phyloP scores from a whole-genome alignment of 2,329 filamentous ascomycete species.

The Aspergillus hiratsukae region DNA sequence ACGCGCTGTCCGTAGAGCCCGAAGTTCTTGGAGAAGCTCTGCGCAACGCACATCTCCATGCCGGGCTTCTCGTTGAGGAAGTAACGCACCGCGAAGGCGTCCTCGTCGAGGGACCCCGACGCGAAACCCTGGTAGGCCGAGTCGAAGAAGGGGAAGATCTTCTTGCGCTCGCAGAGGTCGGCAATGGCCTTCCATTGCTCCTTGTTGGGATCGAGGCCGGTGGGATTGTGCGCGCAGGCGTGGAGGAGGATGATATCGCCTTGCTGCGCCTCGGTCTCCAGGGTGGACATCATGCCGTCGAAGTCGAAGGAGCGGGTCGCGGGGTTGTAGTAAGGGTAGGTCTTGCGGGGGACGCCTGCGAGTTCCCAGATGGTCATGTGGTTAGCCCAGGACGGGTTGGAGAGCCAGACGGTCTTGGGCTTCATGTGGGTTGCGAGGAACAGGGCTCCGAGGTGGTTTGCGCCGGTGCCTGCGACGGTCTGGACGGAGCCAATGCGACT shows the following conservation, averaged over 20 bases:
- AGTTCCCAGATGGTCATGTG: slow-evolving; percentile 86
- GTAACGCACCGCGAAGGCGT: slow-evolving; percentile 84
- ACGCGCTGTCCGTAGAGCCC: slow-evolving; percentile 94
- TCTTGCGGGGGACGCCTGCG: slow-evolving; percentile 70
- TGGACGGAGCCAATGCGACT: slow-evolving; percentile 66
- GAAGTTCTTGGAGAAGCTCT: slow-evolving; percentile 60
- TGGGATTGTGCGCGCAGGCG: slow-evolving; percentile 96
- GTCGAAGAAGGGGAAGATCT: slow-evolving; percentile 97
- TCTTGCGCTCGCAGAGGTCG: slow-evolving; percentile 68
- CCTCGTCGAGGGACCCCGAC: slow-evolving; percentile 76
- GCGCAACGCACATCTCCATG: slow-evolving; percentile 60
- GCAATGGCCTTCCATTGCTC: slow-evolving; percentile 93
- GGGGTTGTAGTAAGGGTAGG: slow-evolving; percentile 90
- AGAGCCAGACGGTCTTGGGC: slow-evolving; percentile 73
- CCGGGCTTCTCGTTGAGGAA: slow-evolving; percentile 74
- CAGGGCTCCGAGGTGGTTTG: slow-evolving; percentile 83
- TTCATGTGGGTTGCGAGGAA: slow-evolving; percentile 88
- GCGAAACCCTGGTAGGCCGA: slow-evolving; percentile 97
- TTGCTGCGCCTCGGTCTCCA: slow-evolving; percentile 78
- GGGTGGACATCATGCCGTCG: slow-evolving; percentile 66
- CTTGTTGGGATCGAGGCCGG: slow-evolving; percentile 85
- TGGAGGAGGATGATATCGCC: slow-evolving; percentile 84
- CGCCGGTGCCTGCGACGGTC: slow-evolving; percentile 93
- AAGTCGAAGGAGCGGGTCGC: slow-evolving; percentile 41
- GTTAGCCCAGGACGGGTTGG: slow-evolving; percentile 94